phyloP scores from a whole-genome alignment of 2,329 filamentous ascomycete species.

The Tolypocladium sp. region DNA sequence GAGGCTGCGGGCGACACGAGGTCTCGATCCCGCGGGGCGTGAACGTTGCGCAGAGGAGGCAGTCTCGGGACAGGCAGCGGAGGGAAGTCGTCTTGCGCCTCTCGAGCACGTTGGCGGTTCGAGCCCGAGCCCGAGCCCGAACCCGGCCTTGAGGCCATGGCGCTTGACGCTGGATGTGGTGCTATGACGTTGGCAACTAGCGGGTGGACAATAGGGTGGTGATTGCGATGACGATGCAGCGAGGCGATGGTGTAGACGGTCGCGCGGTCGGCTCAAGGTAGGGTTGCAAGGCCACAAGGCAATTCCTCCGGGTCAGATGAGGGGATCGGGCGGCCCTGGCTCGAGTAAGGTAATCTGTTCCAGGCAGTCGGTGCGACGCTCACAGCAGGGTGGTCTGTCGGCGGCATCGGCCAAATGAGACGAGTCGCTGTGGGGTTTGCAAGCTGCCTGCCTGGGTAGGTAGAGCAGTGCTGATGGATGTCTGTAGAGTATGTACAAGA shows the following conservation, averaged over 20 bases:
- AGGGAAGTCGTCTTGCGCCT: slow-evolving; percentile 20
- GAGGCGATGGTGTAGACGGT: not conserved
- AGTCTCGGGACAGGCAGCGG: slow-evolving; percentile 20
- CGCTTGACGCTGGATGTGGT: not conserved
- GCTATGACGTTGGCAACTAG: not conserved
- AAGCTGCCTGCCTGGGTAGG: not conserved
- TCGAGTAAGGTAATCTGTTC: not conserved
- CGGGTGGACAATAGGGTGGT: not conserved
- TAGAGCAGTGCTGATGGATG: not conserved
- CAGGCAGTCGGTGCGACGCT: not conserved
- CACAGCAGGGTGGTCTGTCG: not conserved
- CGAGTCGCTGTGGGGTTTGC: not conserved
- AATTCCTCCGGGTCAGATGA: not conserved
- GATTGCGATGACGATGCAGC: not conserved
- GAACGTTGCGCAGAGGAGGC: slow-evolving; percentile 21
- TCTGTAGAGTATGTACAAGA: not conserved
- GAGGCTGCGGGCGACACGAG: slow-evolving; percentile 7
- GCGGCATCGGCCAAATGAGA: not conserved
- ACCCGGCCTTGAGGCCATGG: slow-evolving; percentile 24
- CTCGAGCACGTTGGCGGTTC: slow-evolving; percentile 19
- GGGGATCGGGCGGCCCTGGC: not conserved
- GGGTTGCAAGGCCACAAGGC: not conserved
- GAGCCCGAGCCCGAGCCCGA: slow-evolving; percentile 20
- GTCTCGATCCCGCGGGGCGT: slow-evolving; percentile 18
- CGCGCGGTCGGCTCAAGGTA: not conserved